These are phyloP conservation scores for Naematelia encephala DNA, from an alignment of 768 basidiomycete species.

Conservation along the genomic window DNA sequence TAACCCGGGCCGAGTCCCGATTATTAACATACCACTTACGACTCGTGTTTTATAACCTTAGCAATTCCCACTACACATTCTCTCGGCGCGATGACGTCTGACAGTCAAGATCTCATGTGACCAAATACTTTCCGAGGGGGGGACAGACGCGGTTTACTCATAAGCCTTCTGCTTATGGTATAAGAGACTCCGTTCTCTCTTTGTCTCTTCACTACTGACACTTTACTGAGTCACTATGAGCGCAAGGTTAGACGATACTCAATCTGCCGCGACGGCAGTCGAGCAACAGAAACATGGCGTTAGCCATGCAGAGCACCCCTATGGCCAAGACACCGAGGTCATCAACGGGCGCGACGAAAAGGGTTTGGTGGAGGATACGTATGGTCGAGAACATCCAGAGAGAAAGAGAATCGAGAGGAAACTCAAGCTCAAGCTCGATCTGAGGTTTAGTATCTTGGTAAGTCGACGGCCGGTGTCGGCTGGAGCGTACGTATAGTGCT, in stretches of 20 bases:
- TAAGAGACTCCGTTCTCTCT: no score
- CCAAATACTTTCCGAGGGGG: no score
- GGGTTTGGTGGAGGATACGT: neutral
- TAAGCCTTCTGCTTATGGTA: no score
- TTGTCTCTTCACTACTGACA: no score
- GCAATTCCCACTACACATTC: no score
- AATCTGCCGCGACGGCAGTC: neutral
- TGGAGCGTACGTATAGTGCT: neutral
- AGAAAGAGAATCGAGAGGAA: constrained; percentile 42
- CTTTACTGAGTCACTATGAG: neutral
- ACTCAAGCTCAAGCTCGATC: constrained; percentile 49
- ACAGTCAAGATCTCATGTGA: no score
- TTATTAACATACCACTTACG: no score
- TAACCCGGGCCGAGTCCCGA: no score
- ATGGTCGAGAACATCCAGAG: neutral
- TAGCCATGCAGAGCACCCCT: neutral
- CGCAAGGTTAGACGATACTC: neutral
- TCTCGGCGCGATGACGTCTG: no score
- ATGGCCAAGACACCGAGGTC: neutral
- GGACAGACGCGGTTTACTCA: no score
- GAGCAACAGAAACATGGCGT: neutral
- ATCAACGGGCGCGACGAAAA: neutral
- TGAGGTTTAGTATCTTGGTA: constrained; percentile 46
- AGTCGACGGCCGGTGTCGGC: neutral
- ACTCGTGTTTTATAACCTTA: no score